These are phyloP conservation scores for Byssoonygena ceratinophila DNA, from an alignment of 2,329 filamentous ascomycete genomes.

Conservation along the genomic window DNA sequence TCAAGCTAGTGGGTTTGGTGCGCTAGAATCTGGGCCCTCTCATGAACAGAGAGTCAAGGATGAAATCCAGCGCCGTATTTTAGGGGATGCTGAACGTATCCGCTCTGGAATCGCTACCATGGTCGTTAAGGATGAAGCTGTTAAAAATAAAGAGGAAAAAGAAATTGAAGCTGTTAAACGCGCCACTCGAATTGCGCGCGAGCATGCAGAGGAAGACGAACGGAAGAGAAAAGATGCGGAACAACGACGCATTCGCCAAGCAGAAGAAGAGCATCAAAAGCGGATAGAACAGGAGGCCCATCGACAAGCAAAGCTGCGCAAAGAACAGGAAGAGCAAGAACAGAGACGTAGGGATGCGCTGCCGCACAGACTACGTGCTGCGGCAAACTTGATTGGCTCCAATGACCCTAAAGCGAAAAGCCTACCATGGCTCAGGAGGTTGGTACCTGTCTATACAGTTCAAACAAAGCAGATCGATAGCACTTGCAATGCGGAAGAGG, in stretches of 20 bases:
- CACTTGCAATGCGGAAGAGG: slow-evolving; percentile 27
- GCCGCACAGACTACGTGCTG: slow-evolving; percentile 36
- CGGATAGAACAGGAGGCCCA: slow-evolving; percentile 34
- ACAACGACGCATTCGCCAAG: slow-evolving; percentile 35
- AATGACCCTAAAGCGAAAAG: slow-evolving; percentile 35
- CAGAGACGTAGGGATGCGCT: slow-evolving; percentile 38
- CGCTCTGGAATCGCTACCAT: slow-evolving; percentile 10
- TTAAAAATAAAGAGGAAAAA: slow-evolving; percentile 22
- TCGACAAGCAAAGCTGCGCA: slow-evolving; percentile 35
- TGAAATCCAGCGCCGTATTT: background rate
- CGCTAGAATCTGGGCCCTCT: background rate
- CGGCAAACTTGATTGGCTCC: slow-evolving; percentile 37
- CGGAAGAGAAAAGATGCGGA: slow-evolving; percentile 32
- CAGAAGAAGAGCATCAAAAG: slow-evolving; percentile 39
- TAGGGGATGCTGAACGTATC: slow-evolving; percentile 16
- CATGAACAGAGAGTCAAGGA: background rate
- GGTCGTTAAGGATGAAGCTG: slow-evolving; percentile 15
- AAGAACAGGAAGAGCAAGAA: slow-evolving; percentile 38
- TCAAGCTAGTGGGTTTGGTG: background rate
- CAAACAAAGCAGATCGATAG: slow-evolving; percentile 36
- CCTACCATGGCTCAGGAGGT: slow-evolving; percentile 36
- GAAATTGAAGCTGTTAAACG: slow-evolving; percentile 23
- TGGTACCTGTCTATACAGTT: slow-evolving; percentile 39
- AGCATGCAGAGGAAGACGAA: slow-evolving; percentile 26
- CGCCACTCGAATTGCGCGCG: slow-evolving; percentile 28